phyloP scores from a whole-genome alignment of 176 grass and related monocot genomes.

The Guadua angustifolia region DNA sequence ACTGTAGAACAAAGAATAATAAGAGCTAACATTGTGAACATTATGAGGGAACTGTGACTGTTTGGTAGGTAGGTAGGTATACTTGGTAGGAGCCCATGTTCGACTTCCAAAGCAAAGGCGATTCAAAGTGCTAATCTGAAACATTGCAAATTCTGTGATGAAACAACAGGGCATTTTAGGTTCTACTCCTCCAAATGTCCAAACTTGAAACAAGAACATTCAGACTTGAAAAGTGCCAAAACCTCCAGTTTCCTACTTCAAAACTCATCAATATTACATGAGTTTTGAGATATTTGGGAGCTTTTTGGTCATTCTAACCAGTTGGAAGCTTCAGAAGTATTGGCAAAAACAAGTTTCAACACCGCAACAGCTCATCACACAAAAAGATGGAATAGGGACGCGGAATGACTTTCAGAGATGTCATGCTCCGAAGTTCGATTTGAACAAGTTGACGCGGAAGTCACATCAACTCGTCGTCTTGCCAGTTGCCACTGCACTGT shows the following conservation, averaged over 20 bases:
- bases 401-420: conserved; percentile 24
- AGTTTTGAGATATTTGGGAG: background rate
- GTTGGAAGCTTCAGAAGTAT: background rate
- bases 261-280: background rate
- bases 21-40: background rate
- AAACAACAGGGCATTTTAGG: background rate
- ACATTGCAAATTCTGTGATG: background rate
- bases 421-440: conserved; percentile 29
- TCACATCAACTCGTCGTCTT: conserved; percentile 12
- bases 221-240: background rate
- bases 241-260: background rate
- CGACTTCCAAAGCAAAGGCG: background rate
- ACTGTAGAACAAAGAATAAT: background rate
- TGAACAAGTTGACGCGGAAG: conserved; percentile 9
- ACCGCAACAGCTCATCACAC: background rate
- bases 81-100: background rate
- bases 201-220: background rate
- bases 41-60: background rate
- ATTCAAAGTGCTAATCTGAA: background rate
- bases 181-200: background rate
- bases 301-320: background rate
- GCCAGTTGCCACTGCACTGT: background rate
- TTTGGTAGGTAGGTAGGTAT: background rate
- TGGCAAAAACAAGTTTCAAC: background rate
- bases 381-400: background rate